Conservation (phyloP, 306 rosid genomes). For the Fagus crenata region DNA sequence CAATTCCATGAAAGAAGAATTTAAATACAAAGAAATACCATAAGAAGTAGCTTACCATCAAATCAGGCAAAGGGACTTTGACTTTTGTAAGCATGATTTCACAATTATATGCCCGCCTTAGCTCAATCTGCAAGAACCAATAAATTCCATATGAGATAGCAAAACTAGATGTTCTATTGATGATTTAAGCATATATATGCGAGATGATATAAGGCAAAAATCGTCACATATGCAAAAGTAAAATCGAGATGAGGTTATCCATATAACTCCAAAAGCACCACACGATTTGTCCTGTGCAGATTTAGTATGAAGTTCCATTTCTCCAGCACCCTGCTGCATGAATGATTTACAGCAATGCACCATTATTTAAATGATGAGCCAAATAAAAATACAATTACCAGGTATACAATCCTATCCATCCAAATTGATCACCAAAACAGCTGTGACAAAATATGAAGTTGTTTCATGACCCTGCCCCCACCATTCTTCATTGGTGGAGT, state of each 20-base stretch:
- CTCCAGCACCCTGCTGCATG: no score
- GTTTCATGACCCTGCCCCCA: no score
- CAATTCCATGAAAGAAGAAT: constrained; percentile 29
- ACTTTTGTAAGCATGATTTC: constrained; percentile 98
- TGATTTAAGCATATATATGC: not conserved
- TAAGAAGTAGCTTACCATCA: constrained; percentile 68
- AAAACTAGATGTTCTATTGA: not conserved
- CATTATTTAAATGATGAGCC: not conserved
- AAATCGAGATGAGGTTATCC: not conserved
- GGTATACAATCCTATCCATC: not conserved
- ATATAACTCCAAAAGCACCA: not conserved
- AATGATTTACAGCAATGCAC: not conserved
- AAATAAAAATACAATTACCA: not conserved
- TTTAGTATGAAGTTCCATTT: no score
- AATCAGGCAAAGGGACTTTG: constrained; percentile 86
- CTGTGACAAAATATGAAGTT: not conserved
- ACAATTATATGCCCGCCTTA: constrained; percentile 94
- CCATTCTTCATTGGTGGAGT: no score
- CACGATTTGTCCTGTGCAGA: no score
- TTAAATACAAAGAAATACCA: constrained; percentile 1
- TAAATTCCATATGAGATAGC: constrained; percentile 5
- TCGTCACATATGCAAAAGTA: constrained; percentile 4
- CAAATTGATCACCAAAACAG: not conserved
- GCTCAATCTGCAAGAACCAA: constrained; percentile 77
- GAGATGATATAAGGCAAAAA: not conserved